Evolutionary conservation across 2,329 filamentous ascomycete species (phyloP), one percentile per base, ranked within the genome.

Genomic region (Myrmaecium sp.): DNA sequence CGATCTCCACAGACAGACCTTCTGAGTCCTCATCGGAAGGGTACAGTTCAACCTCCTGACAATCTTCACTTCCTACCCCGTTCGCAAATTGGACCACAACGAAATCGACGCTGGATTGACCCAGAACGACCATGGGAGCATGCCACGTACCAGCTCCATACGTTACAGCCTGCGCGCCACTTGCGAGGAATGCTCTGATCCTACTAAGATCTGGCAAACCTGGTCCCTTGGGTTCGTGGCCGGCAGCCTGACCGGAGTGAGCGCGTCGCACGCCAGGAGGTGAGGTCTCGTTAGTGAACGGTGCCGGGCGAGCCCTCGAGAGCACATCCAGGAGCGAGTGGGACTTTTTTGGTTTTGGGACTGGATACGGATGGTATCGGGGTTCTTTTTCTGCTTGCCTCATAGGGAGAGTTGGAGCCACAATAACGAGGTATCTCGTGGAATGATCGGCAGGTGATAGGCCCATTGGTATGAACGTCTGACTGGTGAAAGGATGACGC

Each of bases 131-230:
- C 86, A 98, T 95, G 1, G 89, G 89, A 33, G 86, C 83, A 58
- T 98, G 89, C 86, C 75, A 98, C 28, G 83, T 94, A 4, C 82
- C 89, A 2, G 79, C 73, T 1, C 69, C 82, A 49, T 95, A 98
- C 3, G 83, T 94, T 9, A 98, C 81, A 7, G 82, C 84, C 56
- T 93, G 82, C 14, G 66, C 63, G 3, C 71, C 74, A 26, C 64
- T 68, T 2, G 80, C 84, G 29, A 91, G 55, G 47, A 94, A 98
- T 0, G 83, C 86, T 37, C 62, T 65, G 20, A 92, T 41, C 6
- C 66, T 62, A 13, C 50, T 47, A 21, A 93, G 44, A 49, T 94
- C 82, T 0, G 89, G 86, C 11, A 81, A 49, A 0, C 74, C 74
- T 39, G 45, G 62, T 27, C 40, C 55, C 31, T 65, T 55, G 2